Percentiles rank a stretch among this genome's conserved stretches.
Conservation (phyloP, 2,329 filamentous ascomycete species). For the Aureobasidium sp. region DNA sequence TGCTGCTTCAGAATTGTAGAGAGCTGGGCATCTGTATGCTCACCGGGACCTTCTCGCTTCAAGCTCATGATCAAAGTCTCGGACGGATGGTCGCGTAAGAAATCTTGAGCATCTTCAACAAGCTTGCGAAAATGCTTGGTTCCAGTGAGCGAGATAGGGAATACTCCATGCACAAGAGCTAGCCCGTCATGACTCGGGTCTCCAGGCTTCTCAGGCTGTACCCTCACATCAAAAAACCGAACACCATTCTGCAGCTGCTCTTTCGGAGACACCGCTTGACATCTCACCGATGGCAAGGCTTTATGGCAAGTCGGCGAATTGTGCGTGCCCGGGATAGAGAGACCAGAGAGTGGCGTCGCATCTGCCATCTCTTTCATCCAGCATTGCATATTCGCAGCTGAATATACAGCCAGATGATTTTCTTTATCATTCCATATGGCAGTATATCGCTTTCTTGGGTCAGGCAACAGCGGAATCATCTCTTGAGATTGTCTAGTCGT, state of each 20-base stretch:
- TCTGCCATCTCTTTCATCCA: conserved; percentile 80
- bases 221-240: conserved; percentile 87
- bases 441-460: conserved; percentile 35
- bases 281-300: conserved; percentile 86
- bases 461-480: conserved; percentile 34
- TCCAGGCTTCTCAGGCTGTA: conserved; percentile 56
- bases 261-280: conserved; percentile 71
- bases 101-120: conserved; percentile 58
- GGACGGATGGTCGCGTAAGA: conserved; percentile 68
- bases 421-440: conserved; percentile 36
- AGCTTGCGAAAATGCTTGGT: conserved; percentile 71
- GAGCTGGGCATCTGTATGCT: conserved; percentile 71
- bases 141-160: conserved; percentile 79
- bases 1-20: conserved; percentile 64
- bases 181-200: conserved; percentile 57
- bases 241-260: conserved; percentile 84
- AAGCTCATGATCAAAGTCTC: conserved; percentile 81
- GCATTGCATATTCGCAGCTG: conserved; percentile 57
- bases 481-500: conserved; percentile 40
- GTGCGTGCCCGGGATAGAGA: conserved; percentile 92
- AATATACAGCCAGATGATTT: conserved; percentile 55
- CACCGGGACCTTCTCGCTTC: conserved; percentile 85
- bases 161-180: conserved; percentile 79
- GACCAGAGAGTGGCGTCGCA: conserved; percentile 64
- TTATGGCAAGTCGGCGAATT: conserved; percentile 82